Percentiles rank a stretch among this genome's conserved stretches.
phyloP scores from a whole-genome alignment of 139 green algal species.

The Nannochloris sp. region DNA sequence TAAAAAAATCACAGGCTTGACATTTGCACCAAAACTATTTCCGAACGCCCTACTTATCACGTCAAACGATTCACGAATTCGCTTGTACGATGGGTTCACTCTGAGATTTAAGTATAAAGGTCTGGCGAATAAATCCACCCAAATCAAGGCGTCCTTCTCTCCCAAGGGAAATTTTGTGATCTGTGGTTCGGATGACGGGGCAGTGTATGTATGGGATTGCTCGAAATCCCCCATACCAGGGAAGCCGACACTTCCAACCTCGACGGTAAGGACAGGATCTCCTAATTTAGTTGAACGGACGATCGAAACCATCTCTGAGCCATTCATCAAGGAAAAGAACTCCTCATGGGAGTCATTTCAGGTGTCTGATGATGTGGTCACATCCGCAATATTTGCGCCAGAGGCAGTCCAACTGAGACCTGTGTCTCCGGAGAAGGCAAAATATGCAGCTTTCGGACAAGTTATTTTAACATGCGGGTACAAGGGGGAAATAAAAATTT shows the following conservation, averaged over 20 bases:
- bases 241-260: neutral
- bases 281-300: neutral
- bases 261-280: neutral
- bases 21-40: slow-evolving; percentile 32
- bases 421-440: neutral
- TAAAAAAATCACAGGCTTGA: slow-evolving; percentile 74
- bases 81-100: slow-evolving; percentile 48
- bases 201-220: slow-evolving; percentile 59
- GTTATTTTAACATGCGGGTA: slow-evolving; percentile 31
- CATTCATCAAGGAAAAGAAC: slow-evolving; percentile 42
- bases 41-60: slow-evolving; percentile 64
- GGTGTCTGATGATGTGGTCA: slow-evolving; percentile 49
- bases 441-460: neutral
- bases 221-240: neutral
- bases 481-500: slow-evolving; percentile 43
- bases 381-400: slow-evolving; percentile 53
- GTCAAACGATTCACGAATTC: slow-evolving; percentile 73
- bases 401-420: slow-evolving; percentile 8
- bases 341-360: slow-evolving; percentile 52
- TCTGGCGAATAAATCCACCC: slow-evolving; percentile 59
- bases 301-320: slow-evolving; percentile 5
- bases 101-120: slow-evolving; percentile 87
- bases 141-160: slow-evolving; percentile 42
- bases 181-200: slow-evolving; percentile 70
- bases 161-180: slow-evolving; percentile 37